phyloP scores from a whole-genome alignment of 805 yeast genomes.

The Candida boleticola region DNA sequence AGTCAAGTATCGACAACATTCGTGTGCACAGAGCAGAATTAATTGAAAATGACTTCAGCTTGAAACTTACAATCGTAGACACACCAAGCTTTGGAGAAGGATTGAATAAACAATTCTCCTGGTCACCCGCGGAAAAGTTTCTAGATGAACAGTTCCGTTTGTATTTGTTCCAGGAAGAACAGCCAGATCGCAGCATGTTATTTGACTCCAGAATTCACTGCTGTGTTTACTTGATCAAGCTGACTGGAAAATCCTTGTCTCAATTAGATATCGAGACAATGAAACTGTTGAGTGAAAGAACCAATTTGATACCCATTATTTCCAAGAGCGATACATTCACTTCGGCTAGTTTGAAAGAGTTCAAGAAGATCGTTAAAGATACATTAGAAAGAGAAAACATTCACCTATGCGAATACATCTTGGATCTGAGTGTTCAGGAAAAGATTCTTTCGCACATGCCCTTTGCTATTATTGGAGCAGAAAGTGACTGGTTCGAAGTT shows the following conservation, averaged over 20 bases:
- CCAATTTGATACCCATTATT: slow-evolving; percentile 39
- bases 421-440: slow-evolving; percentile 28
- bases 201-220: slow-evolving; percentile 76
- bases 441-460: slow-evolving; percentile 52
- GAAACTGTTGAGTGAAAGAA: slow-evolving; percentile 30
- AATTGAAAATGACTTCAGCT: slow-evolving; percentile 55
- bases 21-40: slow-evolving; percentile 46
- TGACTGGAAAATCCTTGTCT: slow-evolving; percentile 53
- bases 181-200: slow-evolving; percentile 26
- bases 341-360: slow-evolving; percentile 20
- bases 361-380: slow-evolving; percentile 24
- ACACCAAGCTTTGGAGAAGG: slow-evolving; percentile 75
- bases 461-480: slow-evolving; percentile 70
- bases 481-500: slow-evolving; percentile 19
- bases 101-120: slow-evolving; percentile 39
- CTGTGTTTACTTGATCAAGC: slow-evolving; percentile 78
- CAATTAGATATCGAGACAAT: slow-evolving; percentile 36
- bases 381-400: slow-evolving; percentile 25
- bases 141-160: slow-evolving; percentile 76
- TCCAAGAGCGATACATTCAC: slow-evolving; percentile 36
- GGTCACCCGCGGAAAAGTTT: slow-evolving; percentile 54
- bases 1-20: slow-evolving; percentile 28
- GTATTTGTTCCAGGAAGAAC: slow-evolving; percentile 67
- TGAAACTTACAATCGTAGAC: slow-evolving; percentile 65
- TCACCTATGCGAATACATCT: slow-evolving; percentile 28